phyloP scores from a whole-genome alignment of 2,329 filamentous ascomycete genomes.

The Penicillium sp. region DNA sequence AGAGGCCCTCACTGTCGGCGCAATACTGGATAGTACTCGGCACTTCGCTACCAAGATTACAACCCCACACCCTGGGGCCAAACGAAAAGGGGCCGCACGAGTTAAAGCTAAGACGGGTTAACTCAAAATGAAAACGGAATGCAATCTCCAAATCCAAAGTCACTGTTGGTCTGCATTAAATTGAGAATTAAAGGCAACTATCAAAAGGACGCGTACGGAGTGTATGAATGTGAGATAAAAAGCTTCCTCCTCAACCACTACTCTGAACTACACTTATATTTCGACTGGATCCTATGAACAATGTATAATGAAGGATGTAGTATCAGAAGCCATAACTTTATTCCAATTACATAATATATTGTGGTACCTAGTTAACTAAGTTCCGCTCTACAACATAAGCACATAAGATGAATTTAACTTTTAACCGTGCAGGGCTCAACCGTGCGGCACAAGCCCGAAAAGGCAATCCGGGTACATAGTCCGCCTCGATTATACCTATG shows the following conservation, averaged over 20 bases:
- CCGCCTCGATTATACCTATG: neutral
- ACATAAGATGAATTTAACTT: neutral
- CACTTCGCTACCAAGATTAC: too few relatives aligned
- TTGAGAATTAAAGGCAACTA: neutral
- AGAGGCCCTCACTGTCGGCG: too few relatives aligned
- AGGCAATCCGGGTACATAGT: too few relatives aligned
- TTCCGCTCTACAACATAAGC: too few relatives aligned
- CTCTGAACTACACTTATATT: too few relatives aligned
- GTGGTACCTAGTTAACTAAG: too few relatives aligned
- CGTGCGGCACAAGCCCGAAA: too few relatives aligned
- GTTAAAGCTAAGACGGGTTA: neutral
- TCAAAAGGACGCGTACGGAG: neutral
- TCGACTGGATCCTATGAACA: too few relatives aligned
- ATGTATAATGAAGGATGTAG: neutral
- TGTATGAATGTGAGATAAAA: neutral
- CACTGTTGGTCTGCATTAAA: neutral
- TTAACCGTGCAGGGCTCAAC: neutral
- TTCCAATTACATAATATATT: neutral
- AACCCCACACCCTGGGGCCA: neutral
- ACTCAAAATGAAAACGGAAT: neutral
- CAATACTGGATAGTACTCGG: too few relatives aligned
- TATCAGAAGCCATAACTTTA: neutral
- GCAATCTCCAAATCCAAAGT: neutral
- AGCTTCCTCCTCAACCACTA: neutral
- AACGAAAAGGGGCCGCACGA: neutral